Conservation (phyloP, 495 filamentous ascomycete genomes). For the Trichoderma parareesei region DNA sequence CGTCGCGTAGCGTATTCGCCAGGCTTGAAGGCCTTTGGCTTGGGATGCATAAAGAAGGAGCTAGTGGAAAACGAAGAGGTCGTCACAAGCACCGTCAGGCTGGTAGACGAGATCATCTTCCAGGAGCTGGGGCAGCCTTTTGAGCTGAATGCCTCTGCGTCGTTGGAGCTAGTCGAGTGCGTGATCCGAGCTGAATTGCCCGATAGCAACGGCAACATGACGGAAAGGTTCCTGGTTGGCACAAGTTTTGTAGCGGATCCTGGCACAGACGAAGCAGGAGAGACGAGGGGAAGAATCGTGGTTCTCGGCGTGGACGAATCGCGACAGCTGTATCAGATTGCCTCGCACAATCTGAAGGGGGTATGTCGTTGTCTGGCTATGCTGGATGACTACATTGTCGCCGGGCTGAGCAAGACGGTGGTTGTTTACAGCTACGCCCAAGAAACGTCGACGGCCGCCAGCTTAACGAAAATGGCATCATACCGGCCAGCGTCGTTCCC, state of each 20-base stretch:
- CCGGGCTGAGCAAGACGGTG: conserved; percentile 79
- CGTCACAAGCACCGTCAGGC: conserved; percentile 38
- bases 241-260: conserved; percentile 68
- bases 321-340: conserved; percentile 57
- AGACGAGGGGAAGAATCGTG: conserved; percentile 66
- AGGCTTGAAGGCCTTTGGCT: conserved; percentile 69
- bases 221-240: conserved; percentile 81
- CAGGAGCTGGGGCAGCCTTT: conserved; percentile 35
- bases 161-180: conserved; percentile 75
- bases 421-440: conserved; percentile 52
- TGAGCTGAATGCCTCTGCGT: conserved; percentile 39
- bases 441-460: conserved; percentile 36
- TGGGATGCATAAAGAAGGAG: conserved; percentile 71
- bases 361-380: conserved; percentile 71
- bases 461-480: conserved; percentile 56
- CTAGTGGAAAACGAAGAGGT: conserved; percentile 39
- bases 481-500: conserved; percentile 82
- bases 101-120: conserved; percentile 47
- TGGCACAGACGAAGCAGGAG: conserved; percentile 20
- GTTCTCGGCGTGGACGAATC: conserved; percentile 75
- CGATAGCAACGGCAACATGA: conserved; percentile 50
- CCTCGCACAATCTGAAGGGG: conserved; percentile 57
- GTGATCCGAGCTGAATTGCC: conserved; percentile 71
- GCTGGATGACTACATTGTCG: conserved; percentile 70
- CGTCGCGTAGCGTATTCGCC: conserved; percentile 81